Evolutionary conservation across 306 rosid species (phyloP).

Genomic region (Begonia fuchsioides): DNA sequence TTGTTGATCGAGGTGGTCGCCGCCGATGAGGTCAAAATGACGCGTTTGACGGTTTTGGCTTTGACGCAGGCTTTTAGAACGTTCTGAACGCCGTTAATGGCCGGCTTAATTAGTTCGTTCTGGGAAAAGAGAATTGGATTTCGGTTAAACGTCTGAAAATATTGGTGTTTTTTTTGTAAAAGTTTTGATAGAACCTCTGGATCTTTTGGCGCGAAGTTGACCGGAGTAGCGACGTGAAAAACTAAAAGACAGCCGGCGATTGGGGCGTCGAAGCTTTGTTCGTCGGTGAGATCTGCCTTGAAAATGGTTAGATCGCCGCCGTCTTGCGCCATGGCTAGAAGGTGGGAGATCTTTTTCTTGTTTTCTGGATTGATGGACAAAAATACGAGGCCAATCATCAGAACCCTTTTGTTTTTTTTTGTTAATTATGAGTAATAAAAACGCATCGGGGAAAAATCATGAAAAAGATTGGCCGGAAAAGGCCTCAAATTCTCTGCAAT

Average conservation of each 20-base stretch:
- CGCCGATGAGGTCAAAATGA: constrained; percentile 66
- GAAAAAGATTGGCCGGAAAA: too few relatives aligned
- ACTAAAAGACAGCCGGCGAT: constrained; percentile 42
- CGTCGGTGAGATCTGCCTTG: constrained; percentile 49
- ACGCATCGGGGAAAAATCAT: too few relatives aligned
- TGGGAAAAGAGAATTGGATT: not conserved
- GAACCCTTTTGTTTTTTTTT: too few relatives aligned
- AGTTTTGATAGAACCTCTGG: not conserved
- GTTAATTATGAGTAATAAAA: too few relatives aligned
- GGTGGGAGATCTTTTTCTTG: constrained; percentile 44
- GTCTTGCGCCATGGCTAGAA: constrained; percentile 23
- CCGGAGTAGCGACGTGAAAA: not conserved
- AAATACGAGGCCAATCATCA: not conserved
- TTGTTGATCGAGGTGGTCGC: constrained; percentile 50
- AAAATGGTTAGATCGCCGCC: constrained; percentile 48
- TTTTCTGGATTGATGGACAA: constrained; percentile 34
- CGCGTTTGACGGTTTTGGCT: constrained; percentile 56
- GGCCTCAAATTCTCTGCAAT: too few relatives aligned
- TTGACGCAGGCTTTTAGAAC: constrained; percentile 50
- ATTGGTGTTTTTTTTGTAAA: not conserved
- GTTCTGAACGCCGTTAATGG: constrained; percentile 46
- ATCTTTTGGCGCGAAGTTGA: not conserved
- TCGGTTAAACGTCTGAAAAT: not conserved
- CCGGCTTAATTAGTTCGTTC: constrained; percentile 88
- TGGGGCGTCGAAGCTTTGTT: constrained; percentile 50